These are phyloP conservation scores for Mortierella sp. DNA, from an alignment of 371 early-diverging fungal genomes.

Conservation along the genomic window DNA sequence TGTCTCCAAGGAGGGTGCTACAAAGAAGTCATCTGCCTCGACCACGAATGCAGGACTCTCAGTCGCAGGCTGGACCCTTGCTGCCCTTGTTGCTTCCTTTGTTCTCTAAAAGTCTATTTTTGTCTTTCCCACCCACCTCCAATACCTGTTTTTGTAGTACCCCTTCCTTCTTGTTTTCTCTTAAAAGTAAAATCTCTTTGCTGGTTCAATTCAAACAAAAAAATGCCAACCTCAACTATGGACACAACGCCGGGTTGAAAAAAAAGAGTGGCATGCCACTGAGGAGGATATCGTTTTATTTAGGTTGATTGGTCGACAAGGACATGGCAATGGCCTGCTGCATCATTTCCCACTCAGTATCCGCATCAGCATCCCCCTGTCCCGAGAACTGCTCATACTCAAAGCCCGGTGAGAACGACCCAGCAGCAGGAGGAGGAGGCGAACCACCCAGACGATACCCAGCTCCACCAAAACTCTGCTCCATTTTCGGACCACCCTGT, in stretches of 20 bases:
- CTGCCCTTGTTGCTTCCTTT: constrained; percentile 16
- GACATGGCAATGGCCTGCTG: constrained; percentile 51
- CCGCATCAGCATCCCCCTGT: constrained; percentile 14
- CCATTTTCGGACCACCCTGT: neutral
- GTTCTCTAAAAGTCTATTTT: constrained; percentile 19
- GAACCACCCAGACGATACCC: constrained; percentile 46
- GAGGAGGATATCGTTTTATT: too few species aligned
- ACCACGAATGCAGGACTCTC: constrained; percentile 13
- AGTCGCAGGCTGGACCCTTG: constrained; percentile 33
- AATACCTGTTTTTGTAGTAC: neutral
- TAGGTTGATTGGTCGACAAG: neutral
- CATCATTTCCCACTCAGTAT: constrained; percentile 48
- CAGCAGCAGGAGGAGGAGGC: constrained; percentile 8
- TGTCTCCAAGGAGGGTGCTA: neutral
- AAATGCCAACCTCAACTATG: too few species aligned
- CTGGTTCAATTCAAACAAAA: too few species aligned
- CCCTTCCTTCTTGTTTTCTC: neutral
- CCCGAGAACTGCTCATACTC: constrained; percentile 2
- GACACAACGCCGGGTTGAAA: too few species aligned
- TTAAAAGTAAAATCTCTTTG: neutral
- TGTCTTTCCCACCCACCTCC: neutral
- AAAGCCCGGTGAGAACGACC: constrained; percentile 21
- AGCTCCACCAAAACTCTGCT: constrained; percentile 35
- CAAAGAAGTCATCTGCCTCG: constrained; percentile 8
- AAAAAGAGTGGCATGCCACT: neutral